Evolutionary conservation across 345 rosid genomes (phyloP).

Genomic region (Gossypium sturtianum): DNA sequence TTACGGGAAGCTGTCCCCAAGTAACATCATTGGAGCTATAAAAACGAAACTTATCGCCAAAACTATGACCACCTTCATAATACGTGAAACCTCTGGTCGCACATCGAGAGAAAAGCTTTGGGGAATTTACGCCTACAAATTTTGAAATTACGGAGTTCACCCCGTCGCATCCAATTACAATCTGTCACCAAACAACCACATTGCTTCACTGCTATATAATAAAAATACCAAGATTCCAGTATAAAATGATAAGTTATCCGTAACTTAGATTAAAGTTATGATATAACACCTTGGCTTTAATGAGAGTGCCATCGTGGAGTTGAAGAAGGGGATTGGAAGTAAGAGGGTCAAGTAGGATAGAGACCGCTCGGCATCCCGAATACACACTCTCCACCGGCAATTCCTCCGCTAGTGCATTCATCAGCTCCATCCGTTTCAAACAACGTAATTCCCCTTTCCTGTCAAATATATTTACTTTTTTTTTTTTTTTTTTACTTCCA

Average conservation of each 20-base stretch:
- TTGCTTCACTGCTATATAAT: not conserved
- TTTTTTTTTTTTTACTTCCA: not conserved
- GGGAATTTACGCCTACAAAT: constrained; percentile 28
- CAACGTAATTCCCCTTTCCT: constrained; percentile 49
- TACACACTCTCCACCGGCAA: constrained; percentile 35
- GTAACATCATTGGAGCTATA: constrained; percentile 11
- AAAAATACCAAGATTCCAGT: too few species aligned
- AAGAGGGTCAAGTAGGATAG: constrained; percentile 26
- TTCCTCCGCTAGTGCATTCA: constrained; percentile 34
- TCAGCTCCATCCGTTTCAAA: constrained; percentile 39
- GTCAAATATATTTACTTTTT: not conserved
- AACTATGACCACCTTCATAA: constrained; percentile 41
- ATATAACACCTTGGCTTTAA: constrained; percentile 37
- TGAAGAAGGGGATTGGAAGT: constrained; percentile 28
- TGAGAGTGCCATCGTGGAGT: constrained; percentile 24
- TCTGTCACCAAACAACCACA: constrained; percentile 19
- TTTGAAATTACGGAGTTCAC: constrained; percentile 38
- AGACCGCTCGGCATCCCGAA: constrained; percentile 29
- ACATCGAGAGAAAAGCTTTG: constrained; percentile 25
- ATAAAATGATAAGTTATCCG: too few species aligned
- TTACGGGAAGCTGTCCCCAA: constrained; percentile 35
- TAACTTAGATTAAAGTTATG: too few species aligned
- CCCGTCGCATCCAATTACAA: constrained; percentile 57
- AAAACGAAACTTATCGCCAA: constrained; percentile 24
- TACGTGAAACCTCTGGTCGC: constrained; percentile 40